Evolutionary conservation across 208 protist species (phyloP).

Genomic region (Leishmania arabica): DNA sequence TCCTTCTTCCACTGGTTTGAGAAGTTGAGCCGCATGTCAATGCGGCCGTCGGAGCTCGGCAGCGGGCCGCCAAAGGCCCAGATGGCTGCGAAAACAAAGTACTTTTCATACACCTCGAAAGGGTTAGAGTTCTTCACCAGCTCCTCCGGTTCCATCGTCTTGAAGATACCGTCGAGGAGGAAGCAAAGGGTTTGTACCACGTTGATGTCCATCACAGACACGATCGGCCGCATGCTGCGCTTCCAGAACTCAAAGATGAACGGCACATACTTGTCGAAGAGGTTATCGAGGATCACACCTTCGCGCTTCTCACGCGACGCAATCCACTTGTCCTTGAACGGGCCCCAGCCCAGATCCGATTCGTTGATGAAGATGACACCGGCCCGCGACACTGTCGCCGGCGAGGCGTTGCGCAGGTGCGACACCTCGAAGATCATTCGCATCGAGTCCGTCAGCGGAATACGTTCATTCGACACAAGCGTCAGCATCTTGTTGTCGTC

Average conservation of each 20-base stretch:
- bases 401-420: slow-evolving; percentile 97
- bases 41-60: slow-evolving; percentile 92
- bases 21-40: slow-evolving; percentile 95
- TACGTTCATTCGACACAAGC: slow-evolving; percentile 98
- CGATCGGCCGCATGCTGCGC: slow-evolving; percentile 85
- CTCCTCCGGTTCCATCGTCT: slow-evolving; percentile 83
- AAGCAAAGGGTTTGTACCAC: slow-evolving; percentile 97
- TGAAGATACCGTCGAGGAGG: slow-evolving; percentile 95
- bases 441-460: slow-evolving; percentile 97
- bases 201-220: slow-evolving; percentile 95
- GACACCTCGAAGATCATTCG: slow-evolving; percentile 98
- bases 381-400: slow-evolving; percentile 97
- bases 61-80: slow-evolving; percentile 98
- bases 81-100: slow-evolving; percentile 97
- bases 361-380: slow-evolving; percentile 99
- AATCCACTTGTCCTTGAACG: slow-evolving; percentile 97
- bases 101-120: slow-evolving; percentile 96
- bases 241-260: slow-evolving; percentile 95
- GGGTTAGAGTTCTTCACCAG: slow-evolving; percentile 81
- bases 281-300: slow-evolving; percentile 93
- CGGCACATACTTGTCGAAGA: slow-evolving; percentile 98
- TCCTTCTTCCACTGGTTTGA: slow-evolving; percentile 96
- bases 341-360: slow-evolving; percentile 96
- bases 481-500: slow-evolving; percentile 99
- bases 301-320: slow-evolving; percentile 90